Evolutionary conservation across 148 eudicot genomes (phyloP), one percentile per base, ranked within the genome.

Genomic region (Rhododendron ferrugineum): DNA sequence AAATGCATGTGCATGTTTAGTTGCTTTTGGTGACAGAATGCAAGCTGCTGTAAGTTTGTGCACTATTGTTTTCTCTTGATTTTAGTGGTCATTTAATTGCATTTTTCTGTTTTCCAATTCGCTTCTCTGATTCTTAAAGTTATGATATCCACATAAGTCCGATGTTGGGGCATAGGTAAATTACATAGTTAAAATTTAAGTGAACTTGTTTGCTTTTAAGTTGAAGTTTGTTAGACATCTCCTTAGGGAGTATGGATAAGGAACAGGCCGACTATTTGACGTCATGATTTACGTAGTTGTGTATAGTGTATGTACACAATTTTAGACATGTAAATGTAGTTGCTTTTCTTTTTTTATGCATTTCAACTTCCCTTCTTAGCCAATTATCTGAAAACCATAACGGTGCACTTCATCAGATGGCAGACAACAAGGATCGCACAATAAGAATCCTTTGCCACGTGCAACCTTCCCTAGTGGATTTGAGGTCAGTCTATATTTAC

Each of bases 381-480:
- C 40, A 46, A 44, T 49, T 72, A 64, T 81, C 79, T 30, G 81
- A 84, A 74, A 36, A 88, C 79, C 47, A 58, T 78, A 73, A 88
- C 80, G 87, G 81, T 79, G 85, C 89, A 90, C 79, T 89, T 30
- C 85, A 23, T 83, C 89, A 58, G 88, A 91, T 90, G 84, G 85
- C 84, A 79, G 44, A 82, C 90, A 79, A 32, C 90, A 89, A 64
- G 89, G 87, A 49, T 84, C 89, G 68, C 26, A 81, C 73, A 92
- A 90, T 88, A 91, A 90, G 80, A 91, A 76, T 32, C 84, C 91
- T 87, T 78, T 88, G 47, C 83, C 85, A 52, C 85, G 87, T 74
- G 85, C 93, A 50, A 94, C 92, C 80, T 94, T 95, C 85, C 94
- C 98, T 30, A 84, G 66, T 85, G 98, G 91, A 75, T 92, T 93